These are phyloP conservation scores for Globisporangium spinosum DNA, from an alignment of 352 stramenopile species.

Conservation along the genomic window DNA sequence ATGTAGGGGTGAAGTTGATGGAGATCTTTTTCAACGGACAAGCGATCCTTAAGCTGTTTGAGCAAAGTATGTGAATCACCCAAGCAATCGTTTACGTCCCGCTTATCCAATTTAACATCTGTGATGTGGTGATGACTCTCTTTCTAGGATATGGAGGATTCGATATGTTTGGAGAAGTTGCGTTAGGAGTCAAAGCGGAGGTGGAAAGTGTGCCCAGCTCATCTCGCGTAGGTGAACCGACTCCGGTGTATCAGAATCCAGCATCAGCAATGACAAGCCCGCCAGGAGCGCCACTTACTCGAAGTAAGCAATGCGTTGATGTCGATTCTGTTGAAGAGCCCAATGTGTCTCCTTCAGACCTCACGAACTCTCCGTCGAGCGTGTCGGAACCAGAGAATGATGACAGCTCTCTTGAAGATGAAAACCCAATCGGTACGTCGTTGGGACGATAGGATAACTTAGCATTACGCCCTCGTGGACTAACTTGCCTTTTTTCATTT, in stretches of 20 bases:
- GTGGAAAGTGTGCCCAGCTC: neutral
- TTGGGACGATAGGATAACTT: neutral
- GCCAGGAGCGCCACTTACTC: conserved; percentile 23
- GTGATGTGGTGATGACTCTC: neutral
- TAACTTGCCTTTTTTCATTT: conserved; percentile 3
- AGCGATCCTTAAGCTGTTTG: conserved; percentile 38
- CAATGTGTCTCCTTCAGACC: conserved; percentile 12
- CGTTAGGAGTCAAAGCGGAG: conserved; percentile 10
- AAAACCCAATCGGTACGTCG: conserved; percentile 15
- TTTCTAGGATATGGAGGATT: conserved; percentile 35
- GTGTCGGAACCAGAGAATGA: conserved; percentile 18
- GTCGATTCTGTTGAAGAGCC: neutral
- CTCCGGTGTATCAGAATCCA: neutral
- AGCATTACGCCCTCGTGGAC: neutral
- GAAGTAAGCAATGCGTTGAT: conserved; percentile 11
- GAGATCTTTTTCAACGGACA: conserved; percentile 31
- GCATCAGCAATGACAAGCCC: neutral
- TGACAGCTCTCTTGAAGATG: conserved; percentile 19
- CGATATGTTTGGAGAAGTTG: conserved; percentile 33
- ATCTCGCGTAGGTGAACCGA: neutral
- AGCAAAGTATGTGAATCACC: conserved; percentile 30
- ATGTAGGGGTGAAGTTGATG: conserved; percentile 29
- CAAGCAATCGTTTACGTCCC: neutral
- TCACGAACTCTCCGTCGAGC: conserved; percentile 13
- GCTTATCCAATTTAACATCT: neutral